Conservation (phyloP, 345 rosid species). For the Melaleuca alternifolia region DNA sequence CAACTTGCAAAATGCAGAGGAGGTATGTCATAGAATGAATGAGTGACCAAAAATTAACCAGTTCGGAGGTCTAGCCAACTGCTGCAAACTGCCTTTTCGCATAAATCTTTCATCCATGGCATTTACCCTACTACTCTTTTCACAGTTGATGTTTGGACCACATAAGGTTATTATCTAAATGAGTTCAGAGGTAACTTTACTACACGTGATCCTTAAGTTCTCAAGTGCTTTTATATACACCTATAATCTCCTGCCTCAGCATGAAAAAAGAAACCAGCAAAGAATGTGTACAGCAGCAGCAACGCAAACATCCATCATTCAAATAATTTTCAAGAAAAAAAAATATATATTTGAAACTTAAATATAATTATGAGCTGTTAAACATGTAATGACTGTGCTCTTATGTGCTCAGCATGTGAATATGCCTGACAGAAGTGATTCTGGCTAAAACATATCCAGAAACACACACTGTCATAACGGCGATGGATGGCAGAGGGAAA, state of each 20-base stretch:
- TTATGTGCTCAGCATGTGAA: background rate
- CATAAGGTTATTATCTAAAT: background rate
- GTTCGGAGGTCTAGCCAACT: background rate
- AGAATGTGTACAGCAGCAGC: background rate
- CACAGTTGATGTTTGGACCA: background rate
- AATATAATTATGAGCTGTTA: background rate
- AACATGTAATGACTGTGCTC: background rate
- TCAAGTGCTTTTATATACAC: background rate
- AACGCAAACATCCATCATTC: background rate
- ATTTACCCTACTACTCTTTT: background rate
- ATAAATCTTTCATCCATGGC: background rate
- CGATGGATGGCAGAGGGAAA: constrained; percentile 1
- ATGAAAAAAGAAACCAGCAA: background rate
- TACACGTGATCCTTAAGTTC: background rate
- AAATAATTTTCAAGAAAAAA: background rate
- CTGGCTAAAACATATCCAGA: background rate
- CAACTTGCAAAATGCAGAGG: constrained; percentile 36
- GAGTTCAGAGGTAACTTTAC: background rate
- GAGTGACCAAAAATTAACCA: background rate
- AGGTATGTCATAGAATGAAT: background rate
- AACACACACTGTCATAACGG: constrained; percentile 1
- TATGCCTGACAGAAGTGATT: background rate
- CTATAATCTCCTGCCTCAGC: background rate
- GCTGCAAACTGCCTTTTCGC: background rate
- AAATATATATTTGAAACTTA: background rate